phyloP scores from a whole-genome alignment of 2,329 filamentous ascomycete genomes.

The Lachnellula arida region DNA sequence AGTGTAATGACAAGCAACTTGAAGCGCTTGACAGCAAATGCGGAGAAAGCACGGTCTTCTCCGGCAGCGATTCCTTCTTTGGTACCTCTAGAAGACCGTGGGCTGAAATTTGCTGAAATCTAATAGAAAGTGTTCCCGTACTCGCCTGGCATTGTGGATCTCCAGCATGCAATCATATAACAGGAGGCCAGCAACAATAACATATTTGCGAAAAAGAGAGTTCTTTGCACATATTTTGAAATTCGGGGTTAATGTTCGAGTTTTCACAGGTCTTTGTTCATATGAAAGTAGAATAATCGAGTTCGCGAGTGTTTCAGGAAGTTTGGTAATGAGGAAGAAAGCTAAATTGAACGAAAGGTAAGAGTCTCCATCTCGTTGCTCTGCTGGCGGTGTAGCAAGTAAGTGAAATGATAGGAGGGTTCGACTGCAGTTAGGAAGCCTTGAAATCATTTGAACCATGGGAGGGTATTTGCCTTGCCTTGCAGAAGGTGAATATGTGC shows the following conservation, averaged over 20 bases:
- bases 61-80: slow-evolving; percentile 21
- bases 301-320: slow-evolving; percentile 10
- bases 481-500: not conserved
- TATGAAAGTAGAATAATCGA: slow-evolving; percentile 1
- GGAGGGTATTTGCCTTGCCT: not conserved
- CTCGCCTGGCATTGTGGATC: slow-evolving; percentile 1
- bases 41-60: slow-evolving; percentile 8
- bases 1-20: slow-evolving; percentile 17
- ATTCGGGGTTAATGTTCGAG: not conserved
- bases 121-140: slow-evolving; percentile 2
- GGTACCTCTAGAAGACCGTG: slow-evolving; percentile 15
- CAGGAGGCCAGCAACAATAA: not conserved
- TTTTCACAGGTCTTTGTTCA: not conserved
- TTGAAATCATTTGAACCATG: not conserved
- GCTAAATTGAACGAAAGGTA: slow-evolving; percentile 12
- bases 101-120: not conserved
- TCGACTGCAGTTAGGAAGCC: not conserved
- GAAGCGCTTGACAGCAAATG: slow-evolving; percentile 17
- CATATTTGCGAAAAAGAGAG: not conserved
- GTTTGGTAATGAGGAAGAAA: slow-evolving; percentile 13
- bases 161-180: slow-evolving; percentile 4
- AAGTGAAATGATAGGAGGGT: slow-evolving; percentile 10
- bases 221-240: not conserved
- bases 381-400: slow-evolving; percentile 19
- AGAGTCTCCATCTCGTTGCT: slow-evolving; percentile 10